Percentiles rank a stretch among this genome's conserved stretches.
Evolutionary conservation across 1,284 basidiomycete genomes (phyloP).

Genomic region (Xerocomus cyaneibrunnescens): DNA sequence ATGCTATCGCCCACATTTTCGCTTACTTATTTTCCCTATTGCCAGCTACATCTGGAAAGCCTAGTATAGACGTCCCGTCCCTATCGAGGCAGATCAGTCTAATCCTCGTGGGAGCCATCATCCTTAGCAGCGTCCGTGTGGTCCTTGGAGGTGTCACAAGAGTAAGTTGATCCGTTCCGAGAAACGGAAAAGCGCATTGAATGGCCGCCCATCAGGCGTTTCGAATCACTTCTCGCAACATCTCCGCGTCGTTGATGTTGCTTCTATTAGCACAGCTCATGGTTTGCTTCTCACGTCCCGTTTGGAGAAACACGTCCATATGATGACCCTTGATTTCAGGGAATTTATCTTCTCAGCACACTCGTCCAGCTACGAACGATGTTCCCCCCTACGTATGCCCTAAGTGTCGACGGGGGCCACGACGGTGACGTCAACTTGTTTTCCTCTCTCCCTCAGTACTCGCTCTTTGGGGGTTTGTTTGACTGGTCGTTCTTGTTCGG

Average conservation of each 20-base stretch:
- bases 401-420: slow-evolving; percentile 16
- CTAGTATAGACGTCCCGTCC: slow-evolving; percentile 40
- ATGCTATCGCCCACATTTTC: slow-evolving; percentile 59
- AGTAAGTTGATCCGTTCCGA: slow-evolving; percentile 39
- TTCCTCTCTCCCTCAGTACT: slow-evolving; percentile 67
- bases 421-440: slow-evolving; percentile 57
- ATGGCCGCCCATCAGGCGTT: slow-evolving; percentile 43
- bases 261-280: slow-evolving; percentile 75
- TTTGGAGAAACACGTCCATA: slow-evolving; percentile 3
- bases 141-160: slow-evolving; percentile 65
- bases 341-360: slow-evolving; percentile 75
- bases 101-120: slow-evolving; percentile 67
- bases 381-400: slow-evolving; percentile 51
- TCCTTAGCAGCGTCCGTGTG: slow-evolving; percentile 64
- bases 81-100: slow-evolving; percentile 68
- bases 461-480: slow-evolving; percentile 71
- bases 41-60: slow-evolving; percentile 28
- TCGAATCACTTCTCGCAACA: slow-evolving; percentile 62
- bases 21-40: slow-evolving; percentile 52
- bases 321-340: slow-evolving; percentile 41
- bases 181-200: neutral
- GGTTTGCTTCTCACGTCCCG: slow-evolving; percentile 44
- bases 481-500: slow-evolving; percentile 67
- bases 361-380: slow-evolving; percentile 74
- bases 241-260: slow-evolving; percentile 69